phyloP scores from a whole-genome alignment of 2,329 filamentous ascomycete species.

The Ceratocystis lukuohia region DNA sequence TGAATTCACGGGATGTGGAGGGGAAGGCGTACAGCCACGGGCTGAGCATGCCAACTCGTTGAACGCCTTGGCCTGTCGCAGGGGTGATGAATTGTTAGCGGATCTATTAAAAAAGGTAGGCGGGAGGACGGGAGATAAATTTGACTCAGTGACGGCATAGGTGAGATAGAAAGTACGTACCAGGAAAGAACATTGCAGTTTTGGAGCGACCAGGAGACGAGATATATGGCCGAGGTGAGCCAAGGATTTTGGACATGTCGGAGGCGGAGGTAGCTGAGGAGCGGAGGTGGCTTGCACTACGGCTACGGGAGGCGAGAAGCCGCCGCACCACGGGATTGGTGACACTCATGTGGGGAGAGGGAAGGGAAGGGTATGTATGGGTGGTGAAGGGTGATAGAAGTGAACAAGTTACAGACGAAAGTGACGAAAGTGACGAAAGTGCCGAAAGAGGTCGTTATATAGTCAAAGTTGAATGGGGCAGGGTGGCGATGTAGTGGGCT shows the following conservation, averaged over 20 bases:
- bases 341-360: conserved; percentile 7
- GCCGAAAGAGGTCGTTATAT: background rate
- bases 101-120: background rate
- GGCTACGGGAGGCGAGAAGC: conserved; percentile 16
- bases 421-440: background rate
- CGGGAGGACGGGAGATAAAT: background rate
- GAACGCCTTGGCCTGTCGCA: conserved; percentile 64
- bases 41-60: conserved; percentile 74
- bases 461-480: no score
- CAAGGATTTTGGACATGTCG: conserved; percentile 15
- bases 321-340: conserved; percentile 18
- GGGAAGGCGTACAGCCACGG: conserved; percentile 85
- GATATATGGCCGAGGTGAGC: conserved; percentile 11
- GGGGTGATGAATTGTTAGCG: conserved; percentile 9
- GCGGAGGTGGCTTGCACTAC: conserved; percentile 6
- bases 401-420: background rate
- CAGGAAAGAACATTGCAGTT: conserved; percentile 49
- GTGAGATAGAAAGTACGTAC: conserved; percentile 25
- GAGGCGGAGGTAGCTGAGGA: conserved; percentile 6
- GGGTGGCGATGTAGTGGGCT: no score
- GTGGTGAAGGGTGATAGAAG: background rate
- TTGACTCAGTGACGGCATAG: background rate
- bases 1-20: conserved; percentile 54
- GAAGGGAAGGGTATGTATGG: conserved; percentile 8
- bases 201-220: conserved; percentile 24